Conservation (phyloP, 768 basidiomycete species). For the Rickenella mellea region DNA sequence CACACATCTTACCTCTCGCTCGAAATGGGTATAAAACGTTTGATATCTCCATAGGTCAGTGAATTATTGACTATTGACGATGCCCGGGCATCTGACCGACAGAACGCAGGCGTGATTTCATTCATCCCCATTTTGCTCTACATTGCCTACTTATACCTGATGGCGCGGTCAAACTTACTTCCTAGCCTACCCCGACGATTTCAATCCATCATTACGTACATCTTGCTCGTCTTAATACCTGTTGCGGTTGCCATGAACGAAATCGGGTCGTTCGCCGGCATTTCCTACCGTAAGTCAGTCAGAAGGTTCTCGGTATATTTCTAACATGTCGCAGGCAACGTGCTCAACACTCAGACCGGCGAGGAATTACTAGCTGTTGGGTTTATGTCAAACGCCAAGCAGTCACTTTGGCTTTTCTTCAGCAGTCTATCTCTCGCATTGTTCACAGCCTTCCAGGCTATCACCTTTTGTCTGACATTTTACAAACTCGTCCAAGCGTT, state of each 20-base stretch:
- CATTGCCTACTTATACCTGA: constrained; percentile 50
- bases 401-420: constrained; percentile 46
- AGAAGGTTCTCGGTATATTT: not conserved
- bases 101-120: constrained; percentile 38
- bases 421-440: constrained; percentile 51
- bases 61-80: not conserved
- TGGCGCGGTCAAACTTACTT: constrained; percentile 42
- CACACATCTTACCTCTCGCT: constrained; percentile 43
- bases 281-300: constrained; percentile 41
- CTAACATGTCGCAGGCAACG: too few relatives aligned
- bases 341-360: not conserved
- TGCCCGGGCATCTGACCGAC: not conserved
- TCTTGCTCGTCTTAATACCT: constrained; percentile 46
- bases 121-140: constrained; percentile 60
- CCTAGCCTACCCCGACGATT: constrained; percentile 41
- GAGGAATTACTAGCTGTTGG: constrained; percentile 24
- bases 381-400: constrained; percentile 27
- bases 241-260: constrained; percentile 45
- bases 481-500: constrained; percentile 45
- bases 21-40: constrained; percentile 40
- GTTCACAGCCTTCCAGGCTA: constrained; percentile 45
- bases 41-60: constrained; percentile 55
- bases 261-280: constrained; percentile 55
- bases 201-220: constrained; percentile 31
- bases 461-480: constrained; percentile 49